Evolutionary conservation across 768 basidiomycete genomes (phyloP).

Genomic region (Suillus ampliporus): DNA sequence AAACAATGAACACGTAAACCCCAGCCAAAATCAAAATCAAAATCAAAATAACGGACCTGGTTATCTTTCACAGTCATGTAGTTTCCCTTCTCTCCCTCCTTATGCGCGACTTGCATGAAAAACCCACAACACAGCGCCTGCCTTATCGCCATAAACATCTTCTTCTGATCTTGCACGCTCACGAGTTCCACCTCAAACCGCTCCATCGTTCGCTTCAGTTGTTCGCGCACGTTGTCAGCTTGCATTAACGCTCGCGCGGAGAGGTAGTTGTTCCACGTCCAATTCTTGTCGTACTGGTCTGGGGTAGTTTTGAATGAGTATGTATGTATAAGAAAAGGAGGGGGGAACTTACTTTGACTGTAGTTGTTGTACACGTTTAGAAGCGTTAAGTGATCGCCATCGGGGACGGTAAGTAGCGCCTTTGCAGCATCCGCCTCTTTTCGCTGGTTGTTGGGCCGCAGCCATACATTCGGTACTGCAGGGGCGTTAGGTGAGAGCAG

Average conservation of each 20-base stretch:
- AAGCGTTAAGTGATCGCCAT: constrained; percentile 93
- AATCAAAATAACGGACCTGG: constrained; percentile 63
- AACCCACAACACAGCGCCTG: constrained; percentile 89
- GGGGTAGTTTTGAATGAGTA: constrained; percentile 8
- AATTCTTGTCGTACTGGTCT: constrained; percentile 83
- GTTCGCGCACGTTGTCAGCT: constrained; percentile 92
- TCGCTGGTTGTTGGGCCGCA: constrained; percentile 85
- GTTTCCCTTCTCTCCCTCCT: constrained; percentile 86
- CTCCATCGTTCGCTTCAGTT: constrained; percentile 92
- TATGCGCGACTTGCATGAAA: constrained; percentile 98
- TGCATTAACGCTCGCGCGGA: constrained; percentile 83
- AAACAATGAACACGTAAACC: neutral
- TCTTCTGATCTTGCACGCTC: constrained; percentile 69
- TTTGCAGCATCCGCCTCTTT: constrained; percentile 95
- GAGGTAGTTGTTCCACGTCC: constrained; percentile 92
- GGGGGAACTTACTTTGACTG: constrained; percentile 62
- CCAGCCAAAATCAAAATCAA: neutral
- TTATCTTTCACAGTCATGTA: constrained; percentile 96
- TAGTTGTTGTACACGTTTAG: constrained; percentile 97
- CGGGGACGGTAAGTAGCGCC: constrained; percentile 84
- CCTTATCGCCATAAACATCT: constrained; percentile 76
- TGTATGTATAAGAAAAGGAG: neutral
- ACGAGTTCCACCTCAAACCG: constrained; percentile 81
- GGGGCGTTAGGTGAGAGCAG: constrained; percentile 3
- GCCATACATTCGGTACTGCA: constrained; percentile 83